A percentile compares a stretch with the other conserved stretches of the same genome.
phyloP scores from a whole-genome alignment of 805 yeast genomes.

The Jamesozyma spencerorum region DNA sequence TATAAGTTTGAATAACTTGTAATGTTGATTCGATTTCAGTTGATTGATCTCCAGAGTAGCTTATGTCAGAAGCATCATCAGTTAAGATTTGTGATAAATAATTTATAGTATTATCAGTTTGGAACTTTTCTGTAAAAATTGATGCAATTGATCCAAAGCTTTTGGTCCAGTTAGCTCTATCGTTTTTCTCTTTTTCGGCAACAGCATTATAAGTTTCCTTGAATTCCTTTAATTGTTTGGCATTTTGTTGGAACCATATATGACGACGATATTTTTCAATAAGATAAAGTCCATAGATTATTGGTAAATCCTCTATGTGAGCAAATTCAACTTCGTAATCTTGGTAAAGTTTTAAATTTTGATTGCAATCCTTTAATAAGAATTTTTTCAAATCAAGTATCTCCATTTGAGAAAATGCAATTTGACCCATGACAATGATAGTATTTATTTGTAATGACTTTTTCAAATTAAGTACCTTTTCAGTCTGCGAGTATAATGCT shows the following conservation, averaged over 20 bases:
- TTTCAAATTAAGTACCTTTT: conserved; percentile 24
- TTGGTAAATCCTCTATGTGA: conserved; percentile 54
- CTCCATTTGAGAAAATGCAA: conserved; percentile 33
- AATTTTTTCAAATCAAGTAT: conserved; percentile 28
- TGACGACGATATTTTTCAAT: conserved; percentile 52
- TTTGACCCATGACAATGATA: conserved; percentile 22
- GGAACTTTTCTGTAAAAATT: conserved; percentile 2
- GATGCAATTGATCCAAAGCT: conserved; percentile 1
- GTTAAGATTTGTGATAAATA: not conserved
- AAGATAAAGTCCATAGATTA: conserved; percentile 59
- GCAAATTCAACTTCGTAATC: conserved; percentile 21
- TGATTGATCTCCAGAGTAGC: not conserved
- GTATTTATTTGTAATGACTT: conserved; percentile 28
- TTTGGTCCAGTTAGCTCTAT: not conserved
- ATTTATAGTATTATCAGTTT: not conserved
- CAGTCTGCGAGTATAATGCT: conserved; percentile 20
- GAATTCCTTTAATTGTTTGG: conserved; percentile 28
- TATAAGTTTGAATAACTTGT: conserved; percentile 31
- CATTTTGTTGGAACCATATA: conserved; percentile 39
- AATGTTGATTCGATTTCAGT: conserved; percentile 5
- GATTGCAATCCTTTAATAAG: conserved; percentile 28
- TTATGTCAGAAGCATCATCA: too few species aligned
- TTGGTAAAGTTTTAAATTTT: conserved; percentile 23
- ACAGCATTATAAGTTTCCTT: conserved; percentile 57
- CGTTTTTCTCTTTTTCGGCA: conserved; percentile 23